phyloP scores from a whole-genome alignment of 148 eudicot species.

The Spergularia bocconei region DNA sequence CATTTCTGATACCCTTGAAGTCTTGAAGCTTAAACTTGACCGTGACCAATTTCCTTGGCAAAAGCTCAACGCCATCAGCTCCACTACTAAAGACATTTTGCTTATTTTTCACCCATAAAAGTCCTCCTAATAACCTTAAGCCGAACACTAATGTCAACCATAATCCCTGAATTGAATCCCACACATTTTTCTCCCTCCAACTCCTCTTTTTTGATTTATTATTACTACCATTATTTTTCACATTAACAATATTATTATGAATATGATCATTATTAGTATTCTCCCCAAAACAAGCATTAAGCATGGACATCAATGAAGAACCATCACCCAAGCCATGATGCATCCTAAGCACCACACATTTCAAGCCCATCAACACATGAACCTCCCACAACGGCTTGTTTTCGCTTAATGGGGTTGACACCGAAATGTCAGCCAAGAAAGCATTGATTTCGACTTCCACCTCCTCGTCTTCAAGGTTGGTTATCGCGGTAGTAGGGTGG shows the following conservation, averaged over 20 bases:
- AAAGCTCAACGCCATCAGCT: neutral
- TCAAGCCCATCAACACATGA: conserved; percentile 50
- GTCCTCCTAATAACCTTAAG: conserved; percentile 38
- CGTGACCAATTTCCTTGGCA: conserved; percentile 63
- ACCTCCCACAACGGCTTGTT: conserved; percentile 78
- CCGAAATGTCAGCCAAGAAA: conserved; percentile 47
- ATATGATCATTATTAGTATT: too few species aligned
- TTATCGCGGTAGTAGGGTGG: neutral
- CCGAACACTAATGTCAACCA: conserved; percentile 44
- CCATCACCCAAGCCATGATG: conserved; percentile 84
- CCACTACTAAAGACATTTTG: conserved; percentile 19
- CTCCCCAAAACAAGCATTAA: conserved; percentile 32
- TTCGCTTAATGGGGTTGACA: conserved; percentile 41
- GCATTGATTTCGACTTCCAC: conserved; percentile 42
- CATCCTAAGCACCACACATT: conserved; percentile 48
- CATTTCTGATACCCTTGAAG: conserved; percentile 52
- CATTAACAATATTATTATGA: too few species aligned
- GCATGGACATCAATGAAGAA: conserved; percentile 61
- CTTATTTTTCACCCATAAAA: conserved; percentile 51
- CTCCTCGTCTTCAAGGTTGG: neutral
- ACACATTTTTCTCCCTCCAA: conserved; percentile 14
- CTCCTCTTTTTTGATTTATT: neutral
- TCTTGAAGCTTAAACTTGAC: conserved; percentile 59
- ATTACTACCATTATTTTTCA: too few species aligned
- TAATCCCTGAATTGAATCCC: conserved; percentile 33